A percentile compares a stretch with the other conserved stretches of the same genome.
Evolutionary conservation across 495 filamentous ascomycete genomes (phyloP).

Genomic region (Penicillium roqueforti): DNA sequence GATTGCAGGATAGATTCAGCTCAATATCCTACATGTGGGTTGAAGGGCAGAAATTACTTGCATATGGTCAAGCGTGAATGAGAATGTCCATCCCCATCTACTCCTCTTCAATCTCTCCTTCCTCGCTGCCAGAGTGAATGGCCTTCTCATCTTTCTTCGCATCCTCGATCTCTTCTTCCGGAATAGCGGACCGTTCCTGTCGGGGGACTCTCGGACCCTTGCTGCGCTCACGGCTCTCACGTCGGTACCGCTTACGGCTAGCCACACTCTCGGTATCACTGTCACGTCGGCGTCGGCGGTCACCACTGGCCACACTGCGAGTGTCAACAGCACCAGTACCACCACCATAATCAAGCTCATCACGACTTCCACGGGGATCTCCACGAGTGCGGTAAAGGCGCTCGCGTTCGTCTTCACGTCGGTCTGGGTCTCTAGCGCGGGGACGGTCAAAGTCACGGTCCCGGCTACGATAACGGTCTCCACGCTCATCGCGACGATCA

Average conservation of each 20-base stretch:
- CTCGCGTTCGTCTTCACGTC: constrained; percentile 78
- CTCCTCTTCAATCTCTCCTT: constrained; percentile 94
- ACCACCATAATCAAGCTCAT: constrained; percentile 89
- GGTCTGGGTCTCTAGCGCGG: constrained; percentile 48
- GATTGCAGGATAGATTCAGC: constrained; percentile 1
- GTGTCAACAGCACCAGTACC: constrained; percentile 72
- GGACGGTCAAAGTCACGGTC: constrained; percentile 50
- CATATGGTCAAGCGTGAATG: background rate
- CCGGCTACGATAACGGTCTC: constrained; percentile 48
- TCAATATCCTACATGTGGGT: background rate
- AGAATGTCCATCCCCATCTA: background rate
- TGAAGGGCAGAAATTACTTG: constrained; percentile 3
- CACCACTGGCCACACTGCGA: constrained; percentile 54
- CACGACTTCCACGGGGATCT: constrained; percentile 66
- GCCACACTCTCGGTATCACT: constrained; percentile 70
- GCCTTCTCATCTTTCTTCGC: constrained; percentile 60
- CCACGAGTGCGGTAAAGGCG: constrained; percentile 77
- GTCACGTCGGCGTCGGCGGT: constrained; percentile 57
- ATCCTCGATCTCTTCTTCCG: constrained; percentile 27
- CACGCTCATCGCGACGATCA: constrained; percentile 54
- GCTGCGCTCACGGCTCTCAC: constrained; percentile 45
- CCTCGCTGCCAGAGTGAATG: constrained; percentile 84
- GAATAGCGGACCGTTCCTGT: constrained; percentile 48
- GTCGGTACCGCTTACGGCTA: constrained; percentile 52
- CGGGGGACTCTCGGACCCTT: constrained; percentile 64